Base-by-base conservation (phyloP, 1,139 yeast species). In the Yamadazyma kanchanaburiensis region DNA sequence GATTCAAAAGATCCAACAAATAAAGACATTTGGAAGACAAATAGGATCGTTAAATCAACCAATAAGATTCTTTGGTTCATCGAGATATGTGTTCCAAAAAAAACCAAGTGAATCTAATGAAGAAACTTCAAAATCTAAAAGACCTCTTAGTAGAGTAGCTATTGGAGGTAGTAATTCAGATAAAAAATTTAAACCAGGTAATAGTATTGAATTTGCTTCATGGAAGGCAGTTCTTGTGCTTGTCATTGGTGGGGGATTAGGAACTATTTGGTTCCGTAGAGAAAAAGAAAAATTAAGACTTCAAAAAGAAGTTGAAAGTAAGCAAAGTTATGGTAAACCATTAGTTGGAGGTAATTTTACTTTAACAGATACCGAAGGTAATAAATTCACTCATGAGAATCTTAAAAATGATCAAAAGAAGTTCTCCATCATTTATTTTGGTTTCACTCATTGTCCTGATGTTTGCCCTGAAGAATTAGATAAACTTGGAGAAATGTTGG, bases 381-480 rank as follows among this genome's bases (percentile, higher is more conserved):
- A 80, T 15, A 60, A 57, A 12, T 91, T 89, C 54, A 85, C 96
- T 1, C 77, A 87, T 18, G 67, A 84, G 36, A 75, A 89, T 48
- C 65, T 91, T 51, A 62, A 74, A 40, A 48, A 49, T 17, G 56
- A 61, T 34, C 39, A 58, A 3, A 62, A 60, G 41, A 79, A 76
- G 54, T 91, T 86, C 55, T 75, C 88, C 9, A 66, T 91, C 32
- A 56, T 91, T 12, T 91, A 91, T 58, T 91, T 91, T 60, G 98
- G 98, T 0, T 91, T 91, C 64, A 84, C 95, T 4, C 89, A 88
- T 60, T 91, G 98, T 60, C 98, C 98, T 6, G 98, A 91, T 58
- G 88, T 91, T 31, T 91, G 98, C 58, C 98, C 98, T 7, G 97
- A 91, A 53, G 98, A 91, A 57, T 72, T 91, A 41, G 98, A 91